These are phyloP conservation scores for Lepidopterella palustris DNA, from an alignment of 495 filamentous ascomycete species.

Conservation along the genomic window DNA sequence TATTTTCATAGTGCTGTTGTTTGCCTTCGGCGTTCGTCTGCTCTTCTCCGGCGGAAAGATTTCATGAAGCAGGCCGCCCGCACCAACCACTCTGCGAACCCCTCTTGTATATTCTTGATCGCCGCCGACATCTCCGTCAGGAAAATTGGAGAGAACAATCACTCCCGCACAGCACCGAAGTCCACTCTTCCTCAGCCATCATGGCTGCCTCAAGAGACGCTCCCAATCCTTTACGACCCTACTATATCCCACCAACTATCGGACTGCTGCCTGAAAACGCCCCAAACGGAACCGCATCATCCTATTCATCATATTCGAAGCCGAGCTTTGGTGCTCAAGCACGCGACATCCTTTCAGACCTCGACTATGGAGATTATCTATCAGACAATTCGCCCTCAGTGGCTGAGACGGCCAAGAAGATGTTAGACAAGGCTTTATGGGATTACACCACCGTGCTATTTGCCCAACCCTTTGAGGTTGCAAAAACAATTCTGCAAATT, in stretches of 20 bases:
- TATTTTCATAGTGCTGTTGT: not conserved
- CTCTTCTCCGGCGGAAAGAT: slow-evolving; percentile 1
- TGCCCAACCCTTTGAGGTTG: slow-evolving; percentile 94
- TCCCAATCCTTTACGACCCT: slow-evolving; percentile 87
- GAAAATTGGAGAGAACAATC: slow-evolving; percentile 5
- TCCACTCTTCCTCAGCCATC: slow-evolving; percentile 6
- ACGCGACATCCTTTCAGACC: slow-evolving; percentile 73
- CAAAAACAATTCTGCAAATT: slow-evolving; percentile 86
- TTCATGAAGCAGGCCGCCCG: not conserved
- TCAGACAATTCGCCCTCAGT: slow-evolving; percentile 68
- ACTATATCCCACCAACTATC: slow-evolving; percentile 84
- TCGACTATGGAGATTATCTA: slow-evolving; percentile 85
- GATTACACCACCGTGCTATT: slow-evolving; percentile 79
- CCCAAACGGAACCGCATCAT: slow-evolving; percentile 15
- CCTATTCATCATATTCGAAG: slow-evolving; percentile 18
- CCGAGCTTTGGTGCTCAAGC: slow-evolving; percentile 64
- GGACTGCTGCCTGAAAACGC: slow-evolving; percentile 41
- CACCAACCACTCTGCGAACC: not conserved
- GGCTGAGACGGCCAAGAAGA: slow-evolving; percentile 60
- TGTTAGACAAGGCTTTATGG: slow-evolving; percentile 74
- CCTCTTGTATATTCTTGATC: not conserved
- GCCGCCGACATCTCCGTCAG: not conserved
- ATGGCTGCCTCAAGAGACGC: slow-evolving; percentile 46
- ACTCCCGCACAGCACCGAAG: slow-evolving; percentile 4
- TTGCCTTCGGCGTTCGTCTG: not conserved